Conservation (phyloP, 164 flowering plant species). For the Chloranthus sessilifolius region DNA sequence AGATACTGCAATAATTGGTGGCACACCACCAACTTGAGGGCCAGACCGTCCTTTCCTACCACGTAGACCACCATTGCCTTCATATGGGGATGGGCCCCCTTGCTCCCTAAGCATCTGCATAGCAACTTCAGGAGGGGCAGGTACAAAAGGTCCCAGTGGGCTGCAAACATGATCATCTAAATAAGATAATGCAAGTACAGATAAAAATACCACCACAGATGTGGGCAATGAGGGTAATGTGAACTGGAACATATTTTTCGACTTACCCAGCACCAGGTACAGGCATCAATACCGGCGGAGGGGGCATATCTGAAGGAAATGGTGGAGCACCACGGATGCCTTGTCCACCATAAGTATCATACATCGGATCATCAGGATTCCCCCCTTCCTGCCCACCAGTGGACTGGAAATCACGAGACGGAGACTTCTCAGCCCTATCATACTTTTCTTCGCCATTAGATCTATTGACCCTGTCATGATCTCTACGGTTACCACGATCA, state of each 20-base stretch:
- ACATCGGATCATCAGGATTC: constrained; percentile 59
- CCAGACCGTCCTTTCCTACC: constrained; percentile 59
- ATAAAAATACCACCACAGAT: background rate
- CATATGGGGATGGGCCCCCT: constrained; percentile 72
- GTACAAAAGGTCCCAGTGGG: constrained; percentile 94
- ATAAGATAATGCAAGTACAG: background rate
- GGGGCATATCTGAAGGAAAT: constrained; percentile 69
- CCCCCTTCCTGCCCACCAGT: constrained; percentile 53
- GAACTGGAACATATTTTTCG: background rate
- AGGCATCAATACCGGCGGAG: constrained; percentile 94
- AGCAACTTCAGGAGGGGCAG: constrained; percentile 98
- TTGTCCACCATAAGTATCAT: constrained; percentile 70
- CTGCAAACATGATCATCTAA: constrained; percentile 30
- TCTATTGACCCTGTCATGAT: constrained; percentile 40
- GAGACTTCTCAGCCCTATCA: constrained; percentile 69
- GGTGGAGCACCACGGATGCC: constrained; percentile 57
- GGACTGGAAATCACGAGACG: constrained; percentile 42
- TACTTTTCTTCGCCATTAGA: constrained; percentile 47
- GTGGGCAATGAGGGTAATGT: background rate
- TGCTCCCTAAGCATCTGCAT: constrained; percentile 87
- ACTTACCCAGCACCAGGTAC: constrained; percentile 98
- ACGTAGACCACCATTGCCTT: constrained; percentile 30
- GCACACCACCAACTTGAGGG: constrained; percentile 43
- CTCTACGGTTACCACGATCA: constrained; percentile 62
- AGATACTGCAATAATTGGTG: constrained; percentile 45